A percentile compares a stretch with the other conserved stretches of the same genome.
Evolutionary conservation across 331 rosid genomes (phyloP).

Genomic region (Prunus yedoensis): DNA sequence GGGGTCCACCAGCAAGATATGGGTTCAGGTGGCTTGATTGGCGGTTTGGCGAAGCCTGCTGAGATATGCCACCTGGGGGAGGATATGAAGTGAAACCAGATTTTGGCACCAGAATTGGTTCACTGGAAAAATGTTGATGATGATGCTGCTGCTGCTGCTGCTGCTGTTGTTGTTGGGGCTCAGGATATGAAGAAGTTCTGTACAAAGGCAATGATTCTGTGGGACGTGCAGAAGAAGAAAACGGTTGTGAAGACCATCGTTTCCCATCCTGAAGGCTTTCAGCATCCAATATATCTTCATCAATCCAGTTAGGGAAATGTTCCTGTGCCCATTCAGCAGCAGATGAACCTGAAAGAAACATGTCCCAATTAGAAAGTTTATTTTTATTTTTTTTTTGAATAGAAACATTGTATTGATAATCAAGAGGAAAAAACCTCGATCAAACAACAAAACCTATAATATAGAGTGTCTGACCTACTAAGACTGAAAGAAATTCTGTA

Average conservation of each 20-base stretch:
- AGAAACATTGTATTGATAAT: too few relatives aligned
- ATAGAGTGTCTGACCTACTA: too few relatives aligned
- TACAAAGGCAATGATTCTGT: slow-evolving; percentile 60
- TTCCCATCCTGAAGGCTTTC: slow-evolving; percentile 67
- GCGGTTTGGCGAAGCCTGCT: slow-evolving; percentile 67
- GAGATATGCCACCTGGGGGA: slow-evolving; percentile 70
- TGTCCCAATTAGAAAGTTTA: slow-evolving; percentile 10
- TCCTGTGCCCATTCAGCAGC: slow-evolving; percentile 70
- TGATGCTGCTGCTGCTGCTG: slow-evolving; percentile 34
- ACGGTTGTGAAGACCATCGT: slow-evolving; percentile 91
- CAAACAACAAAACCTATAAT: too few relatives aligned
- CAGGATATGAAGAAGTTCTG: slow-evolving; percentile 91
- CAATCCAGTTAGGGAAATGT: slow-evolving; percentile 66
- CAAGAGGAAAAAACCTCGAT: too few relatives aligned
- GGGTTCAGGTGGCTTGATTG: slow-evolving; percentile 60
- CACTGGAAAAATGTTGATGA: slow-evolving; percentile 62
- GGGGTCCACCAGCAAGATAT: slow-evolving; percentile 59
- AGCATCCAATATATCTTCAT: slow-evolving; percentile 52
- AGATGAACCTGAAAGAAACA: slow-evolving; percentile 58
- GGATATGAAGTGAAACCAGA: slow-evolving; percentile 77
- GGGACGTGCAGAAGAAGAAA: slow-evolving; percentile 44
- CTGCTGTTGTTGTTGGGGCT: slow-evolving; percentile 54
- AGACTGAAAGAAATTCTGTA: too few relatives aligned
- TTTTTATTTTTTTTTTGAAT: too few relatives aligned
- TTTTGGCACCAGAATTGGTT: slow-evolving; percentile 66